phyloP scores from a whole-genome alignment of 306 rosid species.

The Glycine tomentella region DNA sequence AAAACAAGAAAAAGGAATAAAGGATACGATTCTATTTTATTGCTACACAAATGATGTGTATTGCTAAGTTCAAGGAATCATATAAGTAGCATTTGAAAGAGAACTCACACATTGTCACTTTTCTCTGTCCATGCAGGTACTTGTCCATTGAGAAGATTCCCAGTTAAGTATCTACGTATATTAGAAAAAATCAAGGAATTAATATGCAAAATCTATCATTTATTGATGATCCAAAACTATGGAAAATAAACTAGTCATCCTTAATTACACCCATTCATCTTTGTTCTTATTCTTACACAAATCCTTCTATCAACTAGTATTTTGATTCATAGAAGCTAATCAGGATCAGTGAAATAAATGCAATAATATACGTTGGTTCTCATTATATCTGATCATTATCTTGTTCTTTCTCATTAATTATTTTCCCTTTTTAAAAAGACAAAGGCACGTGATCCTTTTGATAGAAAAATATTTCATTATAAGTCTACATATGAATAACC shows the following conservation, averaged over 20 bases:
- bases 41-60: background rate
- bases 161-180: slow-evolving; percentile 67
- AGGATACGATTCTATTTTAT: background rate
- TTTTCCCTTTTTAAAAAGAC: too few relatives aligned
- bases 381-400: background rate
- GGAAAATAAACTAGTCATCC: slow-evolving; percentile 9
- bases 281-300: background rate
- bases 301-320: slow-evolving; percentile 6
- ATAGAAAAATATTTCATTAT: too few relatives aligned
- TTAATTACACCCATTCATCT: slow-evolving; percentile 3
- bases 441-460: too few relatives aligned
- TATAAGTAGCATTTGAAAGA: slow-evolving; percentile 28
- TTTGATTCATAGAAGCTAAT: background rate
- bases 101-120: slow-evolving; percentile 53
- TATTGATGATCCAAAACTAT: background rate
- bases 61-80: slow-evolving; percentile 13
- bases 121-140: slow-evolving; percentile 58
- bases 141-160: slow-evolving; percentile 69
- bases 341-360: background rate
- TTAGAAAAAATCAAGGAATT: slow-evolving; percentile 21
- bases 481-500: too few relatives aligned
- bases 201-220: background rate
- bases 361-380: background rate
- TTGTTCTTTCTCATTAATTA: background rate
- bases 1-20: background rate